These are phyloP conservation scores for Penicillium sp. DNA, from an alignment of 2,329 filamentous ascomycete genomes.

Conservation along the genomic window DNA sequence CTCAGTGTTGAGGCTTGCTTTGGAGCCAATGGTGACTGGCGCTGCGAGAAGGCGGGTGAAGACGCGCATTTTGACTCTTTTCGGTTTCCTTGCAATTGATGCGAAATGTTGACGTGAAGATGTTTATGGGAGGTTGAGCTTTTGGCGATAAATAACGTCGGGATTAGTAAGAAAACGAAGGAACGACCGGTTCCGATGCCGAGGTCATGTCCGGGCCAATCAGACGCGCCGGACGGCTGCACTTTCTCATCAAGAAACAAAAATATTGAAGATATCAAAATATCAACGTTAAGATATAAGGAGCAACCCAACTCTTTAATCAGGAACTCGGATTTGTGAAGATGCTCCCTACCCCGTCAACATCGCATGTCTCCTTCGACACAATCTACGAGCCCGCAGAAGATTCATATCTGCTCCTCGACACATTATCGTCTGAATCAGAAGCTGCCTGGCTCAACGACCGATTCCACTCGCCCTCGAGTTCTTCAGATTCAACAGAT, in stretches of 20 bases:
- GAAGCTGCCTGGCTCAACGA: constrained; percentile 66
- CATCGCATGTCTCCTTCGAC: constrained; percentile 83
- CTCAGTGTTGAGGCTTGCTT: constrained; percentile 41
- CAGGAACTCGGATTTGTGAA: too few species aligned
- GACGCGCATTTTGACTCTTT: constrained; percentile 29
- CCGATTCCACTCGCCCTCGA: constrained; percentile 49
- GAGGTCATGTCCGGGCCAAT: constrained; percentile 15
- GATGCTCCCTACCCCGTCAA: constrained; percentile 93
- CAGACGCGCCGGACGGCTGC: constrained; percentile 12
- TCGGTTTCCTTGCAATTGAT: background rate
- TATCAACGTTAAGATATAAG: too few species aligned
- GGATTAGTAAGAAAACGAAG: background rate
- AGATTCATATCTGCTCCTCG: constrained; percentile 90
- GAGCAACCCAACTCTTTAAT: too few species aligned
- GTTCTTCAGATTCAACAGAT: background rate
- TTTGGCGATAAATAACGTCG: background rate
- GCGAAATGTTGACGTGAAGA: background rate
- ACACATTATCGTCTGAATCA: constrained; percentile 71
- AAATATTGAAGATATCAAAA: too few species aligned
- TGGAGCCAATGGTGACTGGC: constrained; percentile 37
- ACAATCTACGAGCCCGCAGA: constrained; percentile 93
- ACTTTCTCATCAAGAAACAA: too few species aligned
- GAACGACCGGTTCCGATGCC: constrained; percentile 12
- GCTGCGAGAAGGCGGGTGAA: constrained; percentile 37
- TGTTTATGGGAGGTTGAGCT: background rate